These are phyloP conservation scores for Ambrosia trifida DNA, from an alignment of 129 eudicot genomes.

Conservation along the genomic window DNA sequence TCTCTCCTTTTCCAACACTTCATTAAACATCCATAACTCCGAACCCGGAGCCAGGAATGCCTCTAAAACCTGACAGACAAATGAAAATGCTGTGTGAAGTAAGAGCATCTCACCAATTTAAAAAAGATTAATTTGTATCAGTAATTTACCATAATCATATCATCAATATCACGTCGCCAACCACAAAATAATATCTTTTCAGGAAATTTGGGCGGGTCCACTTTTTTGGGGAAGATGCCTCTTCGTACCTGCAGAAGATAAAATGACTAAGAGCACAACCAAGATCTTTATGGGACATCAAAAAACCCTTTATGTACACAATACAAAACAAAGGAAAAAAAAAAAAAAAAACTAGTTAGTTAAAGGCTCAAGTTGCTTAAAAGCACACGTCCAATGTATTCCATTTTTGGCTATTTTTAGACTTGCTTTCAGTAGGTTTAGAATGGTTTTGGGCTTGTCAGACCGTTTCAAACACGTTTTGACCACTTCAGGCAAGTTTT, in stretches of 20 bases:
- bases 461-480: too few species aligned
- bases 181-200: conserved; percentile 95
- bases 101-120: conserved; percentile 6
- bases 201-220: conserved; percentile 86
- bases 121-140: conserved; percentile 3
- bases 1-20: conserved; percentile 76
- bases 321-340: conserved; percentile 3
- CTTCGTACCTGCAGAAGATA: conserved; percentile 56
- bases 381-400: too few species aligned
- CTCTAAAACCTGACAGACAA: conserved; percentile 67
- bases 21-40: conserved; percentile 96
- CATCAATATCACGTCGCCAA: conserved; percentile 99
- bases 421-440: too few species aligned
- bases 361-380: too few species aligned
- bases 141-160: conserved; percentile 86
- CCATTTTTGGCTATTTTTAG: too few species aligned
- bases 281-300: neutral
- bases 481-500: too few species aligned
- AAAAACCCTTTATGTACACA: conserved; percentile 10
- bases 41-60: conserved; percentile 91
- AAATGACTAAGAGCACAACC: conserved; percentile 19
- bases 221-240: conserved; percentile 61
- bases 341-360: too few species aligned
- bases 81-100: conserved; percentile 10
- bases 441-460: too few species aligned